Percentiles rank a stretch among this genome's conserved stretches.
phyloP scores from a whole-genome alignment of 352 stramenopile species.

The Globisporangium lucens region DNA sequence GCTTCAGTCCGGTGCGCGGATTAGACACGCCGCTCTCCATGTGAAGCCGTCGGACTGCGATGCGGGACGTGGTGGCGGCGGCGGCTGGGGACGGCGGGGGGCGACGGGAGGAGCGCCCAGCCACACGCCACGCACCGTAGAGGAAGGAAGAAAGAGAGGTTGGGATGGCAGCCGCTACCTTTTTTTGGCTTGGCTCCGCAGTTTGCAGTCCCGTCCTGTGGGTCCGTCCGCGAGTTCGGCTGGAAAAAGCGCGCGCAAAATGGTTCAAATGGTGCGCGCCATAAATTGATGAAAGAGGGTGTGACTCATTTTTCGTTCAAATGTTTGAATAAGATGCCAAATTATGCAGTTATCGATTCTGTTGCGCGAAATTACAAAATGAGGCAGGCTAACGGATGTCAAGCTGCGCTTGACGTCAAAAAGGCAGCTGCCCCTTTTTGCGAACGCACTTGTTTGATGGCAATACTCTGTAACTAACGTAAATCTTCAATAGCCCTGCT shows the following conservation, averaged over 20 bases:
- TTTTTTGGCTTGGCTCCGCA: background rate
- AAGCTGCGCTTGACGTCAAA: background rate
- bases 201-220: no score
- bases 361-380: background rate
- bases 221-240: no score
- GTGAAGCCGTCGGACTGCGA: constrained; percentile 14
- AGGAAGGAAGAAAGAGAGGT: background rate
- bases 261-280: no score
- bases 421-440: background rate
- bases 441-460: background rate
- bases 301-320: no score
- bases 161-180: background rate
- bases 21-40: constrained; percentile 10
- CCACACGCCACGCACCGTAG: background rate
- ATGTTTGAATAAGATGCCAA: no score
- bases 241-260: no score
- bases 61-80: constrained; percentile 18
- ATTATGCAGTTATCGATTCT: background rate
- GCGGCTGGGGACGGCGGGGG: background rate
- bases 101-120: background rate
- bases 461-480: background rate
- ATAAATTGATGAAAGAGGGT: no score
- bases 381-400: background rate
- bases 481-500: no score
- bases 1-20: background rate